phyloP scores from a whole-genome alignment of 2,329 filamentous ascomycete species.

The Pseudogymnoascus sp. region DNA sequence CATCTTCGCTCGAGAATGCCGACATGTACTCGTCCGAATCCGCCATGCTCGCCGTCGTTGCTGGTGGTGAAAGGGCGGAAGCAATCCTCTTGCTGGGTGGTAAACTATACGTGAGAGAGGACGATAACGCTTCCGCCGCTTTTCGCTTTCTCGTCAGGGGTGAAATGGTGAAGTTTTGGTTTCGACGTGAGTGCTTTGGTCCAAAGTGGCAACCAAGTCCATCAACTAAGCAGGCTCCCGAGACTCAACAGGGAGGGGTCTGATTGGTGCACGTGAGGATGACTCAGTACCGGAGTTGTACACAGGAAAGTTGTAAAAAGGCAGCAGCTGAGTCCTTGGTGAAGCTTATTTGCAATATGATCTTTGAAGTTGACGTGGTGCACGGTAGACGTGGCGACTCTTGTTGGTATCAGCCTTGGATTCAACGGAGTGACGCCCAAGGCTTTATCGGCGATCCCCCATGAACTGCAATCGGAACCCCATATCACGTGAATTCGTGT shows the following conservation, averaged over 20 bases:
- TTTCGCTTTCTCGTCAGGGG: conserved; percentile 43
- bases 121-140: conserved; percentile 36
- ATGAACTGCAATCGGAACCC: not conserved
- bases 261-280: conserved; percentile 7
- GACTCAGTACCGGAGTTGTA: not conserved
- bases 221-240: conserved; percentile 7
- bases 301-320: not conserved
- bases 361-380: not conserved
- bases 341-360: not conserved
- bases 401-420: not conserved
- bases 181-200: not conserved
- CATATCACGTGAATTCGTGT: not conserved
- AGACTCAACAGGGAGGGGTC: not conserved
- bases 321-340: not conserved
- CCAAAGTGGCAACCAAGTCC: not conserved
- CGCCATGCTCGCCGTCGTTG: conserved; percentile 56
- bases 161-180: conserved; percentile 38
- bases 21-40: conserved; percentile 94
- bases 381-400: not conserved
- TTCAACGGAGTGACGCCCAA: conserved; percentile 5
- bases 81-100: conserved; percentile 28
- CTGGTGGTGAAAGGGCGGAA: conserved; percentile 41
- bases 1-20: conserved; percentile 67
- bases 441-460: conserved; percentile 6
- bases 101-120: conserved; percentile 26